Percentiles rank a stretch among this genome's conserved stretches.
Evolutionary conservation across 2,329 filamentous ascomycete genomes (phyloP).

Genomic region (Ophiosphaerella korrae): DNA sequence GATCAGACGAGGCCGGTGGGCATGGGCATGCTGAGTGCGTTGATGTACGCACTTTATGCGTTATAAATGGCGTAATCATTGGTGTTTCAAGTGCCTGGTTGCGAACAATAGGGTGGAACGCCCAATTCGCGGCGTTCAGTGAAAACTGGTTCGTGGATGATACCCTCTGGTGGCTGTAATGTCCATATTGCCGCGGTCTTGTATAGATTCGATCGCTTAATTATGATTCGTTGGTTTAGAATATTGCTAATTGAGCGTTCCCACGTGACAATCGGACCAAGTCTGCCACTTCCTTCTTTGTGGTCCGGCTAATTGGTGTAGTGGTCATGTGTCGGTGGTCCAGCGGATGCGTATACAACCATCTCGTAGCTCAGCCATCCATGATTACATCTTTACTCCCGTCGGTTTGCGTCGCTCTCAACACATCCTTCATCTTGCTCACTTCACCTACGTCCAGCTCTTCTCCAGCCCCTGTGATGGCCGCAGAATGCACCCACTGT

Average conservation of each 20-base stretch:
- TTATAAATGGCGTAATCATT: slow-evolving; percentile 9
- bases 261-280: no score
- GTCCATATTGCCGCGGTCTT: slow-evolving; percentile 6
- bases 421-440: slow-evolving; percentile 10
- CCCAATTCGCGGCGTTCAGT: no score
- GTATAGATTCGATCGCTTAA: slow-evolving; percentile 15
- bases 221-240: slow-evolving; percentile 12
- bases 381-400: slow-evolving; percentile 1
- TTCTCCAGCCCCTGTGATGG: slow-evolving; percentile 43
- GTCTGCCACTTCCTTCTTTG: no score
- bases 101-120: no score
- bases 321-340: no score
- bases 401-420: background rate
- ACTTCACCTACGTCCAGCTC: slow-evolving; percentile 39
- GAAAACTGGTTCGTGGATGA: slow-evolving; percentile 10
- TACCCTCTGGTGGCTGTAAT: slow-evolving; percentile 20
- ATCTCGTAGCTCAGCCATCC: background rate
- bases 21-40: slow-evolving; percentile 30
- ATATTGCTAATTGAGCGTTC: background rate
- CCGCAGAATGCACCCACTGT: slow-evolving; percentile 53
- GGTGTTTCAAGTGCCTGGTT: background rate
- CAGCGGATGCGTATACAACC: background rate
- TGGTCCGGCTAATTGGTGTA: no score
- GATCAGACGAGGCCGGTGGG: slow-evolving; percentile 26
- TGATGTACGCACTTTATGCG: slow-evolving; percentile 31